Evolutionary conservation across 106 monocot species (phyloP).

Genomic region (Allium sativum): DNA sequence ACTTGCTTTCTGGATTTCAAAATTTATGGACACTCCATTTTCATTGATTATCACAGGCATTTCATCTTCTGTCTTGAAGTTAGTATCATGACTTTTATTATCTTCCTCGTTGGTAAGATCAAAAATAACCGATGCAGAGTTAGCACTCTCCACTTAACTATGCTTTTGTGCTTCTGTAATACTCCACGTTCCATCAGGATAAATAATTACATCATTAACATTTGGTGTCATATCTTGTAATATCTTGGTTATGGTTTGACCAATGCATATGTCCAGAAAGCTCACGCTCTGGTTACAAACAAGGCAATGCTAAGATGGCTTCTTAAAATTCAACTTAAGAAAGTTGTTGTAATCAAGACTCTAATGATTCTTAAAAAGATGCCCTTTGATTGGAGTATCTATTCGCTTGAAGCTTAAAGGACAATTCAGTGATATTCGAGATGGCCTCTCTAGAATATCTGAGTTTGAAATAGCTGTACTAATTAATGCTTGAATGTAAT

Average conservation of each 20-base stretch:
- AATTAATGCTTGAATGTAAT: too few species aligned
- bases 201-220: not conserved
- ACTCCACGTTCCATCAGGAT: conserved; percentile 12
- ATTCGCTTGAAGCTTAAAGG: conserved; percentile 43
- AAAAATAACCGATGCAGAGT: too few species aligned
- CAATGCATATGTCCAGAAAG: conserved; percentile 51
- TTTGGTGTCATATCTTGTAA: not conserved
- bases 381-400: conserved; percentile 64
- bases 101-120: too few species aligned
- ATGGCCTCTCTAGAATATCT: too few species aligned
- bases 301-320: conserved; percentile 75
- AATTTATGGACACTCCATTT: too few species aligned
- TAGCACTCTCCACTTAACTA: too few species aligned
- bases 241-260: conserved; percentile 46
- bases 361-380: conserved; percentile 70
- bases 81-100: too few species aligned
- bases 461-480: not conserved
- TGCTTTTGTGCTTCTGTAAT: not conserved
- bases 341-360: conserved; percentile 80
- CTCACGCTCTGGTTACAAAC: conserved; percentile 56
- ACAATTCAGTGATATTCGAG: too few species aligned
- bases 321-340: conserved; percentile 63
- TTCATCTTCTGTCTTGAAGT: too few species aligned
- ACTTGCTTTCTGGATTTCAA: too few species aligned
- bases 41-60: too few species aligned